A percentile compares a stretch with the other conserved stretches of the same genome.
Evolutionary conservation across 139 green algal species (phyloP).

Genomic region (Raphidocelis subcapitata): DNA sequence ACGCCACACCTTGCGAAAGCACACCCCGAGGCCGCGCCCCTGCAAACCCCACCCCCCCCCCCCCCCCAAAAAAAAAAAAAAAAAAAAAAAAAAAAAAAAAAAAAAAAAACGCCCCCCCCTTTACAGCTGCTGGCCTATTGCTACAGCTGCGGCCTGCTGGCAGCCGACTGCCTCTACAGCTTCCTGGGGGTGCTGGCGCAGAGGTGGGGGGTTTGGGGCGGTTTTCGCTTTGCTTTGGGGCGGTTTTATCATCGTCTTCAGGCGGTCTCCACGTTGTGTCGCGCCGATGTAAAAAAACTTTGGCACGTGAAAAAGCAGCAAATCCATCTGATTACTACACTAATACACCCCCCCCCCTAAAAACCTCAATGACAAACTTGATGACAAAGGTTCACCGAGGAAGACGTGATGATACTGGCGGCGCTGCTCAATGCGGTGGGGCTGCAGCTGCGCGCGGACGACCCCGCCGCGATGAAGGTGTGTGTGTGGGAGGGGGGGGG

Average conservation of each 20-base stretch:
- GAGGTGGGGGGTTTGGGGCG: neutral
- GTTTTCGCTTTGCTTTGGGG: neutral
- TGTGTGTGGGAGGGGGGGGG: too few relatives aligned
- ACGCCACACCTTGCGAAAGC: too few relatives aligned
- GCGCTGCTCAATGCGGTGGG: slow-evolving; percentile 62
- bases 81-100: too few relatives aligned
- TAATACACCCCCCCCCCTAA: neutral
- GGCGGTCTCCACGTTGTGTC: neutral
- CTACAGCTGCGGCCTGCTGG: slow-evolving; percentile 54
- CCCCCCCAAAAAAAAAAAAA: too few relatives aligned
- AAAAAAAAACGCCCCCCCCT: too few relatives aligned
- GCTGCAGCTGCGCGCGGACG: slow-evolving; percentile 63
- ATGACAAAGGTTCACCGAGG: slow-evolving; percentile 66
- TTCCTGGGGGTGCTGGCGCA: neutral
- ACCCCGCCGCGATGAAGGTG: slow-evolving; percentile 72
- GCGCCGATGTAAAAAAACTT: neutral
- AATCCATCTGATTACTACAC: neutral
- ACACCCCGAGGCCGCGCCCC: too few relatives aligned
- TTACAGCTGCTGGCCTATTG: slow-evolving; percentile 53
- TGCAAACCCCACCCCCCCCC: too few relatives aligned
- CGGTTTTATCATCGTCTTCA: neutral
- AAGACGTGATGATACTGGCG: slow-evolving; percentile 62
- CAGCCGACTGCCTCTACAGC: slow-evolving; percentile 49
- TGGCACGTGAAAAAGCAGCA: neutral
- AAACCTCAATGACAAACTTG: slow-evolving; percentile 5